Percentiles rank a stretch among this genome's conserved stretches.
These are phyloP conservation scores for Fraxinus ornus DNA, from an alignment of 305 asterid genomes.

Conservation along the genomic window DNA sequence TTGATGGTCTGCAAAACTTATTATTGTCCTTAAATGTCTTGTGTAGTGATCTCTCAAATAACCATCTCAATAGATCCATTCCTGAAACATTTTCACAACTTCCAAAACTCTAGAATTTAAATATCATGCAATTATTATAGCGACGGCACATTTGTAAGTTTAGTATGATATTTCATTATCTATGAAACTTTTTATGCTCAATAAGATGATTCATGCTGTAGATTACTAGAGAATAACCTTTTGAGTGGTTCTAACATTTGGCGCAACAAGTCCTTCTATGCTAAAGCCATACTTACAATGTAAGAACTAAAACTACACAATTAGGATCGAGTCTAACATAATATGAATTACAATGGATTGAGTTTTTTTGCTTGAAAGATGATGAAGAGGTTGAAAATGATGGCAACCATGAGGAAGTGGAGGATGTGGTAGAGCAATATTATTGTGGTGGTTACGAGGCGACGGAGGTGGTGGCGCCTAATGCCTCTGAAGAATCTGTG, in stretches of 20 bases:
- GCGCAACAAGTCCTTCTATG: constrained; percentile 39
- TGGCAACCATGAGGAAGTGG: constrained; percentile 9
- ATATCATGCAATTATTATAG: background rate
- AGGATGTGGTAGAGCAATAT: constrained; percentile 59
- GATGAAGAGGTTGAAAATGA: constrained; percentile 12
- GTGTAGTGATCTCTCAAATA: constrained; percentile 47
- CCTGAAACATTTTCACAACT: constrained; percentile 39
- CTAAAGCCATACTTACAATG: constrained; percentile 33
- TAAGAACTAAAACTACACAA: constrained; percentile 2
- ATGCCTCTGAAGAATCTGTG: background rate
- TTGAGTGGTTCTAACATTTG: constrained; percentile 44
- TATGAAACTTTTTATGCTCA: background rate
- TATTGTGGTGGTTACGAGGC: background rate
- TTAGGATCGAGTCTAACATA: background rate
- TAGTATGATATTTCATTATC: background rate
- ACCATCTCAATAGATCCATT: constrained; percentile 42
- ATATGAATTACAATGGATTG: background rate
- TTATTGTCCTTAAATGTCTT: constrained; percentile 2
- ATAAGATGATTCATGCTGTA: constrained; percentile 16
- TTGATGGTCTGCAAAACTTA: background rate
- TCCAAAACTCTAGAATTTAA: constrained; percentile 37
- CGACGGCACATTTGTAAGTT: background rate
- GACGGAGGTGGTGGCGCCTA: constrained; percentile 12
- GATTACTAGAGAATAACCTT: constrained; percentile 44
- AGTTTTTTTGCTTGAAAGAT: background rate